Evolutionary conservation across 371 early-diverging fungal genomes (phyloP), one percentile per base, ranked within the genome.

Genomic region (Fennellomyces sp.): DNA sequence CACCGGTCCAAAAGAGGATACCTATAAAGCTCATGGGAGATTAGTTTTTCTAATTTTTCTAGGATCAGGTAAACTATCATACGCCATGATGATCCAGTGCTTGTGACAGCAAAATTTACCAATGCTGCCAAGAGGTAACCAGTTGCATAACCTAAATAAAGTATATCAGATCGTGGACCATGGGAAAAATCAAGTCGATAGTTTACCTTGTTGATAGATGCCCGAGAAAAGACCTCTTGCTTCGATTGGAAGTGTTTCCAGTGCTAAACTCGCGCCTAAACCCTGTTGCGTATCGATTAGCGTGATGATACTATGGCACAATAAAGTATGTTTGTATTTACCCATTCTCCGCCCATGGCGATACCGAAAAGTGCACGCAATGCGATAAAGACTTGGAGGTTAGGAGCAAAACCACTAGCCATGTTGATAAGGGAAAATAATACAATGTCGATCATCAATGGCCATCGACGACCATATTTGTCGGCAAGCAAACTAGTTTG

Each of bases 331-430:
- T 29, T 35, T 33, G 33, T 26, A 19, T n/a, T 66, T 75, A 75
- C 75, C 91, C 91, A 91, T 64, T 87, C 89, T 30, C 89, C 91
- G 33, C 91, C 91, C 87, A 89, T 86, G 13, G 83, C 75, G 47
- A 91, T 83, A 21, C 89, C 89, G 69, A 88, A 91, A 5, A 91
- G 52, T 6, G 84, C 83, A 36, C 89, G 83, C 13, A 88, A 63
- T 10, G 62, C 75, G 38, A 78, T 69, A 33, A 74, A 74, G 2
- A 61, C 72, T 41, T 72, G 62, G 3, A 86, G 73, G 61, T 84
- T 87, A 3, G 73, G 78, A 2, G 88, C 74, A 57, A 90, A 91
- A 0, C 90, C 91, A 36, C 88, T 84, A 2, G 78, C 82, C 58
- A 90, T 76, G 58, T 89, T 86, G 38, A 90, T 73, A 11, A 87